These are phyloP conservation scores for Tylopilus plumbeoviolaceoides DNA, from an alignment of 768 basidiomycete genomes.

Conservation along the genomic window DNA sequence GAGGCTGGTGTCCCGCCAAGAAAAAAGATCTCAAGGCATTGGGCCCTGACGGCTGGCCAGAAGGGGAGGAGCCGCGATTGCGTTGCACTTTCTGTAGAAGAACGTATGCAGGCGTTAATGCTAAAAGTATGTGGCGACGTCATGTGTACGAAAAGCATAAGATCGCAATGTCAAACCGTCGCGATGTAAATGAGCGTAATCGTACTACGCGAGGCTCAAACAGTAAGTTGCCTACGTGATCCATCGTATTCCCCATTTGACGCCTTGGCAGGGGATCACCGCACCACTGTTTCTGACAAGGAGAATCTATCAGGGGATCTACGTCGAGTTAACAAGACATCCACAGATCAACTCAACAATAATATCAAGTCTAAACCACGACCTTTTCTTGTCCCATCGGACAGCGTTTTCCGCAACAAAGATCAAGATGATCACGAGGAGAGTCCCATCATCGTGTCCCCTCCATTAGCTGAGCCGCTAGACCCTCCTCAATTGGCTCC, in stretches of 20 bases:
- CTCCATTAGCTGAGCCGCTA: constrained; percentile 24
- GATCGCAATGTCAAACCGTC: constrained; percentile 84
- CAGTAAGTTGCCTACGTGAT: constrained; percentile 43
- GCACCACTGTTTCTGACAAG: constrained; percentile 32
- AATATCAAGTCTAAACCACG: constrained; percentile 20
- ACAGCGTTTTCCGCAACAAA: constrained; percentile 10
- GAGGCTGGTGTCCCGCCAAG: constrained; percentile 85
- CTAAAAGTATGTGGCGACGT: constrained; percentile 88
- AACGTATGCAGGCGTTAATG: constrained; percentile 82
- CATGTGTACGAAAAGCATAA: constrained; percentile 90
- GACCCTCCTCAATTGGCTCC: constrained; percentile 24
- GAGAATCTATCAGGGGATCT: constrained; percentile 32
- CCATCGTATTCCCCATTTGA: constrained; percentile 17
- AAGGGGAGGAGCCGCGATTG: constrained; percentile 75
- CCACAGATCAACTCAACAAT: constrained; percentile 14
- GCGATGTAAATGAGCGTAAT: constrained; percentile 62
- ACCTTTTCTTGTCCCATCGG: constrained; percentile 18
- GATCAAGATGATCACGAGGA: constrained; percentile 14
- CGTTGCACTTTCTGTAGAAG: constrained; percentile 83
- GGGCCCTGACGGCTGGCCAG: constrained; percentile 68
- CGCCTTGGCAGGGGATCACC: constrained; percentile 53
- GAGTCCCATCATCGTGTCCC: constrained; percentile 10
- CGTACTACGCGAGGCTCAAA: constrained; percentile 57
- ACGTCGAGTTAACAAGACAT: constrained; percentile 25
- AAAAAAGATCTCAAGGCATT: constrained; percentile 73